Base-by-base conservation (phyloP, 2,329 filamentous ascomycete genomes). In the Canariomyces notabilis region DNA sequence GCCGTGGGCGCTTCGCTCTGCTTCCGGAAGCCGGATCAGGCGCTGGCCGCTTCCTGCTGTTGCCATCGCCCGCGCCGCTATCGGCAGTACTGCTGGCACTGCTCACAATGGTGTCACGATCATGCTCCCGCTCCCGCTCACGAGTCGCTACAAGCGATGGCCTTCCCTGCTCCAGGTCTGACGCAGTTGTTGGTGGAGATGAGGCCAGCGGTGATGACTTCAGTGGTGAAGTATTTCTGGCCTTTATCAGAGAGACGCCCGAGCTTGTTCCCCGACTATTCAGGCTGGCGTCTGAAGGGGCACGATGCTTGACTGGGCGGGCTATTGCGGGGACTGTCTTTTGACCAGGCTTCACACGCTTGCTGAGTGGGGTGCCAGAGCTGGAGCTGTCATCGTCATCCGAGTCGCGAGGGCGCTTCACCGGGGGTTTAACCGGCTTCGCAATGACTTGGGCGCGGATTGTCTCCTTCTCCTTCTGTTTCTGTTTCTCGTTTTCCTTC, bases 141-240 rank as follows among this genome's bases (percentile, higher is more conserved):
- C 53, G 44, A 6, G 57, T 56, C 32, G 60, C 60, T 56, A 71
- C 75, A 14, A 39, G 44, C 4, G 45, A 19, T 7, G 16, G 19
- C 48, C 32, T 64, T 36, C 67, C 61, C 9, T 73, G 67, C 22
- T 81, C 79, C 31, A 82, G 64, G 47, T 83, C 80, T 1, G 79
- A 82, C 1, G 79, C 80, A 52, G 83, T 83, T 6, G 80, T 82
- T 0, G 80, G 80, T 11, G 80, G 79, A 6, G 80, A 83, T 1
- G 79, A 79, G n/a, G 79, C 79, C 15, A 83, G 67, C 4, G 80
- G 80, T 8, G 80, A 83, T 2, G 80, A 83, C 60, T 83, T 83
- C 41, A 65, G 57, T 7, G 62, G 65, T 5, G 73, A 69, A 2
- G 67, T 67, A 20, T 57, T 60, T 16, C 67, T 67, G 34, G 58